These are phyloP conservation scores for Neofusicoccum umdonicola DNA, from an alignment of 2,329 filamentous ascomycete genomes.

Conservation along the genomic window DNA sequence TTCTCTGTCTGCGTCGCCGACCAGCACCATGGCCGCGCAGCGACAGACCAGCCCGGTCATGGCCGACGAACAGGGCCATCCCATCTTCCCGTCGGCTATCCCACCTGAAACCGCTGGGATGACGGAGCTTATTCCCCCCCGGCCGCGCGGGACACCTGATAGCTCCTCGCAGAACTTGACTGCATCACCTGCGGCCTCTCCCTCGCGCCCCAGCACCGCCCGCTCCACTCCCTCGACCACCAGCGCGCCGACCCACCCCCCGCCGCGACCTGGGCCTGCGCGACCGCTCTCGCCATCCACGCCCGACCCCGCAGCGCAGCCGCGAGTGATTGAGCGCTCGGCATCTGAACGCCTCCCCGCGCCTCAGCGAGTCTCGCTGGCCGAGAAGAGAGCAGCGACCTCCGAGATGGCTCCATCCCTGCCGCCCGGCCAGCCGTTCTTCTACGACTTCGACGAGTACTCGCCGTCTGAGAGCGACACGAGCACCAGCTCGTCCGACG, in stretches of 20 bases:
- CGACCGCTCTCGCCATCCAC: neutral
- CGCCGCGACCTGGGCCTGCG: neutral
- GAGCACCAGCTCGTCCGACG: neutral
- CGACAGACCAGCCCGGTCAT: conserved; percentile 5
- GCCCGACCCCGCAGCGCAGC: neutral
- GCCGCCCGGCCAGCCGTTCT: neutral
- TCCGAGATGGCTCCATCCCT: neutral
- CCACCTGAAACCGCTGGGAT: conserved; percentile 14
- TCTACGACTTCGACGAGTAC: conserved; percentile 10
- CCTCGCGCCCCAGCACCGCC: neutral
- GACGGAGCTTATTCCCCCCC: conserved; percentile 5
- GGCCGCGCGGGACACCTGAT: neutral
- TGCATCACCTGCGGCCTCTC: neutral
- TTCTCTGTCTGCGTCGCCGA: neutral
- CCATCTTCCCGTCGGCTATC: conserved; percentile 4
- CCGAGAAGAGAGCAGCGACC: neutral
- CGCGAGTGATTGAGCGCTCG: neutral
- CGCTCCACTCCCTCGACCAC: neutral
- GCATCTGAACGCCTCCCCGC: neutral
- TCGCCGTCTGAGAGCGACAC: conserved; percentile 2
- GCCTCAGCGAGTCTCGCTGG: neutral
- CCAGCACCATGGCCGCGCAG: neutral
- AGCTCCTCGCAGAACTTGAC: neutral
- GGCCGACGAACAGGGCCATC: neutral
- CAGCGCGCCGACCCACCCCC: neutral